phyloP scores from a whole-genome alignment of 148 eudicot species.

The Arctostaphylos glauca region DNA sequence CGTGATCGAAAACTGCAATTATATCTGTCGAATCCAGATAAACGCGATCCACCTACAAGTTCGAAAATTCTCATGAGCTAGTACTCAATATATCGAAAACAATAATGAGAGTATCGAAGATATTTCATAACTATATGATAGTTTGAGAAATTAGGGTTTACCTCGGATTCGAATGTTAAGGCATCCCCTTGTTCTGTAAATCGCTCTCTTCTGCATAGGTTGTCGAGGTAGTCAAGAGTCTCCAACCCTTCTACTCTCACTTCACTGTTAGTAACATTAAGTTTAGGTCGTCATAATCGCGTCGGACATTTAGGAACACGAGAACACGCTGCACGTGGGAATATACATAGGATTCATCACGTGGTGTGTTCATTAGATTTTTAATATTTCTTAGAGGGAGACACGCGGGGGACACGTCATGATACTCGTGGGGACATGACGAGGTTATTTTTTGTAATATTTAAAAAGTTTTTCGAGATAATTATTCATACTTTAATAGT shows the following conservation, averaged over 20 bases:
- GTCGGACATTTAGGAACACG: too few species aligned
- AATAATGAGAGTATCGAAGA: neutral
- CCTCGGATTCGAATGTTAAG: slow-evolving; percentile 94
- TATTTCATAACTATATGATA: neutral
- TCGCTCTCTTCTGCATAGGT: slow-evolving; percentile 55
- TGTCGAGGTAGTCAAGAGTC: slow-evolving; percentile 84
- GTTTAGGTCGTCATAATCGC: neutral
- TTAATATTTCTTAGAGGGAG: too few species aligned
- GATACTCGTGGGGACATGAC: too few species aligned
- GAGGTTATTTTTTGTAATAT: too few species aligned
- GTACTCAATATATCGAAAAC: neutral
- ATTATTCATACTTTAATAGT: too few species aligned
- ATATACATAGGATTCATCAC: too few species aligned
- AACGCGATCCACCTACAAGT: slow-evolving; percentile 66
- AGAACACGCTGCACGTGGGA: too few species aligned
- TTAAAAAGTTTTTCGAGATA: too few species aligned
- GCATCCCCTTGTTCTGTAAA: slow-evolving; percentile 99
- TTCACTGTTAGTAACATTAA: slow-evolving; percentile 54
- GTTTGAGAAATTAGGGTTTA: slow-evolving; percentile 9
- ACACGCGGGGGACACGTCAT: too few species aligned
- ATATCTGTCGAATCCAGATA: slow-evolving; percentile 61
- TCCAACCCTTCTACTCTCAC: slow-evolving; percentile 96
- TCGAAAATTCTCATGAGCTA: slow-evolving; percentile 3
- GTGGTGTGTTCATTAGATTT: too few species aligned
- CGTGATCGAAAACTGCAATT: slow-evolving; percentile 71